Conservation (phyloP, 495 filamentous ascomycete genomes). For the Penicillium goetzii region DNA sequence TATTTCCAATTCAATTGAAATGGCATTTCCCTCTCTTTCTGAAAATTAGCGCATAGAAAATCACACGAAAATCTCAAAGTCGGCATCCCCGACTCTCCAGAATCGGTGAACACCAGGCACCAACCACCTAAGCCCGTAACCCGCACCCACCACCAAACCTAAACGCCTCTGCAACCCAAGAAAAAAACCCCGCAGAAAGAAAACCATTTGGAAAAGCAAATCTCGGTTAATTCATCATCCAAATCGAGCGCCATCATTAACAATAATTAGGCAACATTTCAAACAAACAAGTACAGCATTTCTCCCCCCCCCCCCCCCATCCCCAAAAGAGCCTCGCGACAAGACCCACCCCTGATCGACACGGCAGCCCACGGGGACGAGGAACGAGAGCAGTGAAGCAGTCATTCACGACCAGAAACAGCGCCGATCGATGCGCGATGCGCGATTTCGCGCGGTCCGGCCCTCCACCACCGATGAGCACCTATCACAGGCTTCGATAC, state of each 20-base stretch:
- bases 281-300: neutral
- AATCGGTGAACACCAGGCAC: neutral
- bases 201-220: neutral
- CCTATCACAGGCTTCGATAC: neutral
- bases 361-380: neutral
- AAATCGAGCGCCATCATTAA: neutral
- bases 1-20: no score
- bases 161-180: neutral
- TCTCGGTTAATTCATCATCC: neutral
- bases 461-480: neutral
- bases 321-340: neutral
- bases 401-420: neutral
- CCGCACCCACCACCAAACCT: neutral
- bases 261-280: neutral
- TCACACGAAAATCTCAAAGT: no score
- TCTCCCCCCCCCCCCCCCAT: neutral
- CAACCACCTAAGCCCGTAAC: neutral
- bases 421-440: neutral
- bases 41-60: no score
- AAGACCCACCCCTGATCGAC: constrained; percentile 1
- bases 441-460: constrained; percentile 1
- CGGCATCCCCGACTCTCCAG: no score
- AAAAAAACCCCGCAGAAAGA: neutral
- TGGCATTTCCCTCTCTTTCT: no score
- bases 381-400: neutral